Percentiles rank a stretch among this genome's conserved stretches.
These are phyloP conservation scores for Ustilago cynodontis DNA, from an alignment of 1,284 basidiomycete species.

Conservation along the genomic window DNA sequence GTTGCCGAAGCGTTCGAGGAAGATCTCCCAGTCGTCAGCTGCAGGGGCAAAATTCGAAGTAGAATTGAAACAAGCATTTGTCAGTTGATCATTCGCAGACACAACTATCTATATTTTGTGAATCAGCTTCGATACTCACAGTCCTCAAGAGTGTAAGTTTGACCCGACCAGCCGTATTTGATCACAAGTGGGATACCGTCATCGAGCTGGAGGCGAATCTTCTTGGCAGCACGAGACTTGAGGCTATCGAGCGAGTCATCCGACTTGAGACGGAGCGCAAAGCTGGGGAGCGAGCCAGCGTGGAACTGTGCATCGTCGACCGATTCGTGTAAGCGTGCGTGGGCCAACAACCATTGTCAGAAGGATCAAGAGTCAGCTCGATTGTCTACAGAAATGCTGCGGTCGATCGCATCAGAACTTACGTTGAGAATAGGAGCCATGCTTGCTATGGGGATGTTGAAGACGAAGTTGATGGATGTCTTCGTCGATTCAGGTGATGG, in stretches of 20 bases:
- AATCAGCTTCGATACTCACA: slow-evolving; percentile 33
- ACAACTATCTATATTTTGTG: not conserved
- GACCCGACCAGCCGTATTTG: slow-evolving; percentile 62
- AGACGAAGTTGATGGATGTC: not conserved
- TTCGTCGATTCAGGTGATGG: slow-evolving; percentile 7
- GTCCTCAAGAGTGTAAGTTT: slow-evolving; percentile 66
- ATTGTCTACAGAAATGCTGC: not conserved
- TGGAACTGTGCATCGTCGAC: slow-evolving; percentile 52
- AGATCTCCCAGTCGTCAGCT: slow-evolving; percentile 69
- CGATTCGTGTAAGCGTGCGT: not conserved
- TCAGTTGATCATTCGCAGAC: not conserved
- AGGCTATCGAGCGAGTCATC: slow-evolving; percentile 61
- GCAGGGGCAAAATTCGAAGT: not conserved
- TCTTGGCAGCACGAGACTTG: slow-evolving; percentile 60
- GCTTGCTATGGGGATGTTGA: slow-evolving; percentile 12
- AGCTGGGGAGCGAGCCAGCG: slow-evolving; percentile 65
- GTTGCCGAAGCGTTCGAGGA: slow-evolving; percentile 63
- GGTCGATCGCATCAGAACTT: slow-evolving; percentile 15
- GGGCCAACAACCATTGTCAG: not conserved
- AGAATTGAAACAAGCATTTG: not conserved
- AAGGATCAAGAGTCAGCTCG: slow-evolving; percentile 5
- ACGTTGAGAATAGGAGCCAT: slow-evolving; percentile 67
- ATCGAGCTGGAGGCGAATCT: slow-evolving; percentile 61
- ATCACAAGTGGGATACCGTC: slow-evolving; percentile 65
- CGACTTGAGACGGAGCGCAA: slow-evolving; percentile 64